phyloP scores from a whole-genome alignment of 1,284 basidiomycete species.

The Marasmius tenuissimus region DNA sequence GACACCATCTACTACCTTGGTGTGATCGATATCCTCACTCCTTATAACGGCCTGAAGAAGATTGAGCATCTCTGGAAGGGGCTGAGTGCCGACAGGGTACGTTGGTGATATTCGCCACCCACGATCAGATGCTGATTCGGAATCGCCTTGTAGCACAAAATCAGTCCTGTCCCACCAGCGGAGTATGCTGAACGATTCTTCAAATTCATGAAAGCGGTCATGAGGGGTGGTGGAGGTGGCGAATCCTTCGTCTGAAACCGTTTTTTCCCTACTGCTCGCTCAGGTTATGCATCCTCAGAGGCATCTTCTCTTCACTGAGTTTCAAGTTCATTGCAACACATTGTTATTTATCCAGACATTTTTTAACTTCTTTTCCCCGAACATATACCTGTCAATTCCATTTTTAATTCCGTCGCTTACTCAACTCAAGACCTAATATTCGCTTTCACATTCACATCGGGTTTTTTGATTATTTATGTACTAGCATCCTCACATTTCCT shows the following conservation, averaged over 20 bases:
- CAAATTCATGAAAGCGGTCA: slow-evolving; percentile 82
- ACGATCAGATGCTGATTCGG: slow-evolving; percentile 1
- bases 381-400: too few species aligned
- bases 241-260: slow-evolving; percentile 43
- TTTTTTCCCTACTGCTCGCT: not conserved
- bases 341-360: too few species aligned
- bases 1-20: slow-evolving; percentile 93
- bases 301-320: too few species aligned
- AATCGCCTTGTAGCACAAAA: slow-evolving; percentile 70
- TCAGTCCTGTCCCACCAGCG: slow-evolving; percentile 84
- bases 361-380: too few species aligned
- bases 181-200: slow-evolving; percentile 90
- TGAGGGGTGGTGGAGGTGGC: slow-evolving; percentile 79
- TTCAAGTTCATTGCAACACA: too few species aligned
- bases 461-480: not conserved
- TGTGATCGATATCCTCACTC: slow-evolving; percentile 93
- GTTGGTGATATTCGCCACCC: slow-evolving; percentile 31
- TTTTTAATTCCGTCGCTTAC: not conserved
- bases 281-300: too few species aligned
- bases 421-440: not conserved
- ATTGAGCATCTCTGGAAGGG: slow-evolving; percentile 94
- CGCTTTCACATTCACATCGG: not conserved
- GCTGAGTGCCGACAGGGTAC: slow-evolving; percentile 79
- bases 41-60: slow-evolving; percentile 80
- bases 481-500: not conserved